A percentile compares a stretch with the other conserved stretches of the same genome.
phyloP scores from a whole-genome alignment of 352 stramenopile genomes.

The Phytophthora capsici region DNA sequence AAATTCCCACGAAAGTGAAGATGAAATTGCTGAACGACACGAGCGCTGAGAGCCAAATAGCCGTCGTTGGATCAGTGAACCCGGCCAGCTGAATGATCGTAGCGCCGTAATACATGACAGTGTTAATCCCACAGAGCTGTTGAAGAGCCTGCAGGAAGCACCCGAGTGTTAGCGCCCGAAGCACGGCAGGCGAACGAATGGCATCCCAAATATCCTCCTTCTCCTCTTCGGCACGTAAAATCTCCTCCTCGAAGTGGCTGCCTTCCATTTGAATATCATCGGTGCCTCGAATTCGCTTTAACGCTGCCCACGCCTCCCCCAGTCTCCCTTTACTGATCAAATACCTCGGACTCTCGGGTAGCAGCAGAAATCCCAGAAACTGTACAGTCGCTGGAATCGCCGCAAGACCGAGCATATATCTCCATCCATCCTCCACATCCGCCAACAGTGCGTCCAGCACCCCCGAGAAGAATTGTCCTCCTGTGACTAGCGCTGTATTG shows the following conservation, averaged over 20 bases:
- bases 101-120: slow-evolving; percentile 88
- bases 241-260: slow-evolving; percentile 62
- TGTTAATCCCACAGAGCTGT: slow-evolving; percentile 89
- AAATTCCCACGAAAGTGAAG: slow-evolving; percentile 47
- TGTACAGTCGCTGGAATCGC: slow-evolving; percentile 69
- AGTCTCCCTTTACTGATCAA: slow-evolving; percentile 57
- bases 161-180: slow-evolving; percentile 41
- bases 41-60: slow-evolving; percentile 81
- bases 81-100: slow-evolving; percentile 85
- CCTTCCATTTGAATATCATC: slow-evolving; percentile 61
- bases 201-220: slow-evolving; percentile 48
- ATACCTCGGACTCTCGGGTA: slow-evolving; percentile 79
- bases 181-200: slow-evolving; percentile 39
- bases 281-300: slow-evolving; percentile 64
- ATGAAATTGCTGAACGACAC: slow-evolving; percentile 56
- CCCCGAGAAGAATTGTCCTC: slow-evolving; percentile 81
- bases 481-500: slow-evolving; percentile 77
- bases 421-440: slow-evolving; percentile 62
- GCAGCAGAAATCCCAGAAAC: slow-evolving; percentile 72
- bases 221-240: slow-evolving; percentile 34
- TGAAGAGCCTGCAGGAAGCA: slow-evolving; percentile 50
- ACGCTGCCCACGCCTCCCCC: slow-evolving; percentile 48
- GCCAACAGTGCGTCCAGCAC: slow-evolving; percentile 66
- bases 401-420: slow-evolving; percentile 85
- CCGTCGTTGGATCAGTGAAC: slow-evolving; percentile 70